Conservation (phyloP, 2,329 filamentous ascomycete genomes). For the Rhexocercosporidium sp. region DNA sequence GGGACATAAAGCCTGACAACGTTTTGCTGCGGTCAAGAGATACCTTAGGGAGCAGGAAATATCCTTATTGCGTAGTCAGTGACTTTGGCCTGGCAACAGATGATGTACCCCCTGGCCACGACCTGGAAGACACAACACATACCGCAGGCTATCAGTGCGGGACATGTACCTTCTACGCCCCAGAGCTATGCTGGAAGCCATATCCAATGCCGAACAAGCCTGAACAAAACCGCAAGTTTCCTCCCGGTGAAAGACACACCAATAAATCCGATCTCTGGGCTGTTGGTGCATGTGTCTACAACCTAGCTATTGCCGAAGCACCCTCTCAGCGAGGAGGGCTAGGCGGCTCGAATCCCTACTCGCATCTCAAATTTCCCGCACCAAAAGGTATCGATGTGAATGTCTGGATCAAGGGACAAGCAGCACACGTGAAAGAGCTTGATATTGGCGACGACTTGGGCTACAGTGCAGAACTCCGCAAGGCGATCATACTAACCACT, state of each 20-base stretch:
- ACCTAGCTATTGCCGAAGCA: conserved; percentile 19
- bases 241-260: conserved; percentile 23
- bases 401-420: background rate
- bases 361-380: background rate
- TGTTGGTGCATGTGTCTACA: conserved; percentile 32
- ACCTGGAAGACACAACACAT: conserved; percentile 19
- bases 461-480: conserved; percentile 21
- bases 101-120: conserved; percentile 17
- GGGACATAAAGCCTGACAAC: conserved; percentile 42
- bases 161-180: conserved; percentile 30
- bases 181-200: conserved; percentile 33
- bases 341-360: background rate
- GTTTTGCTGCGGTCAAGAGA: conserved; percentile 36
- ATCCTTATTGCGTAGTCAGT: conserved; percentile 37
- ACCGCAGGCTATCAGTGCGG: conserved; percentile 13
- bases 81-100: conserved; percentile 39
- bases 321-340: background rate
- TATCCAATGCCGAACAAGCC: conserved; percentile 16
- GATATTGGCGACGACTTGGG: conserved; percentile 1
- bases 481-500: conserved; percentile 19
- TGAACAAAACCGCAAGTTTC: conserved; percentile 18
- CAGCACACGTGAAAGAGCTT: conserved; percentile 6
- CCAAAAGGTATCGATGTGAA: background rate
- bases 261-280: conserved; percentile 36
- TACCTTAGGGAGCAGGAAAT: conserved; percentile 30